These are phyloP conservation scores for Phytophthora citricola DNA, from an alignment of 352 stramenopile species.

Conservation along the genomic window DNA sequence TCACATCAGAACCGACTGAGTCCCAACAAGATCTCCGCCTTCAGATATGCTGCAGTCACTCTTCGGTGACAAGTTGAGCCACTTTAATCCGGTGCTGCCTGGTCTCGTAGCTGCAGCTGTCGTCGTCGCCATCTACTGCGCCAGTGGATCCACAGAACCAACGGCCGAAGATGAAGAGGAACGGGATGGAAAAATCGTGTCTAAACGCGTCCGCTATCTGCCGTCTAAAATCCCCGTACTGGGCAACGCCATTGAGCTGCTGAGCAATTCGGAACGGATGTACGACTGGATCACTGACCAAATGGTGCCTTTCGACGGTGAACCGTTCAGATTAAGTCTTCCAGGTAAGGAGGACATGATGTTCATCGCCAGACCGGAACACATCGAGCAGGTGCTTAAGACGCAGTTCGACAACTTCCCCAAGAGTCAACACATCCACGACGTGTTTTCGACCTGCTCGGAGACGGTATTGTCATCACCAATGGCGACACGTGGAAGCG, in stretches of 20 bases:
- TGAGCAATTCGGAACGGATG: conserved; percentile 44
- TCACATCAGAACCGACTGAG: conserved; percentile 17
- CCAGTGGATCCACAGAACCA: conserved; percentile 6
- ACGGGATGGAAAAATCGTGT: conserved; percentile 12
- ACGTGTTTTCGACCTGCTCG: conserved; percentile 59
- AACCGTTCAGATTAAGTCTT: conserved; percentile 45
- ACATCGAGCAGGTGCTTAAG: conserved; percentile 46
- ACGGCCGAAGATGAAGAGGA: conserved; percentile 3
- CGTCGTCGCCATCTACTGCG: conserved; percentile 29
- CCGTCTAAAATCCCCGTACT: conserved; percentile 41
- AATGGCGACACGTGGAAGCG: conserved; percentile 60
- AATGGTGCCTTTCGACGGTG: conserved; percentile 39
- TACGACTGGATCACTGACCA: conserved; percentile 63
- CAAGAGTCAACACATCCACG: conserved; percentile 55
- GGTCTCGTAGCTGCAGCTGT: conserved; percentile 23
- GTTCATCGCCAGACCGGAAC: conserved; percentile 40
- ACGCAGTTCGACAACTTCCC: conserved; percentile 67
- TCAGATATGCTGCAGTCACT: conserved; percentile 29
- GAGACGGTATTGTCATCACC: conserved; percentile 61
- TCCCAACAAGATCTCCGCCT: conserved; percentile 3
- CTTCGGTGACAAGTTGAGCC: conserved; percentile 24
- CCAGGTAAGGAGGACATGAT: conserved; percentile 45
- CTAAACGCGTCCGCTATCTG: conserved; percentile 36
- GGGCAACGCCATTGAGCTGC: conserved; percentile 46
- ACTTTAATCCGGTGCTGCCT: conserved; percentile 24